phyloP scores from a whole-genome alignment of 192 early-diverging fungal genomes.

The Thoreauomyces humboldtii region DNA sequence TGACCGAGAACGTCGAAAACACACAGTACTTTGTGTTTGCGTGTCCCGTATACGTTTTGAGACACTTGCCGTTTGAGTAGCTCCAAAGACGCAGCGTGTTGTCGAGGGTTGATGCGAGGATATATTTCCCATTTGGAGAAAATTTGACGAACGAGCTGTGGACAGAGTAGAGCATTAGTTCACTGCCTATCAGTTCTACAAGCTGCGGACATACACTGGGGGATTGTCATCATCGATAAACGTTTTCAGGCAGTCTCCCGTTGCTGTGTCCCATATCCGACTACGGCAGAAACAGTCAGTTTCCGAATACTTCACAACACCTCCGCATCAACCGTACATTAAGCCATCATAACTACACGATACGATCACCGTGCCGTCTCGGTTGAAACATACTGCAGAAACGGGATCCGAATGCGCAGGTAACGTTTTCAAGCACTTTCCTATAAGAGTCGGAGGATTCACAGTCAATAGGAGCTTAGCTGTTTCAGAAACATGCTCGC shows the following conservation, averaged over 20 bases:
- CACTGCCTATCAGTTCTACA: neutral
- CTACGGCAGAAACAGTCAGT: no score
- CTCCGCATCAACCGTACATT: constrained; percentile 61
- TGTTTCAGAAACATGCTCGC: neutral
- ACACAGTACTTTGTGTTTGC: constrained; percentile 89
- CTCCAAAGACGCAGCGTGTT: constrained; percentile 93
- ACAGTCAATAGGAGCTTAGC: neutral
- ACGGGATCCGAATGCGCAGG: constrained; percentile 97
- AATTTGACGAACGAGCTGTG: constrained; percentile 90
- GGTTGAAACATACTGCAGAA: constrained; percentile 91
- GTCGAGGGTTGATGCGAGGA: constrained; percentile 91
- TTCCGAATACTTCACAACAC: neutral
- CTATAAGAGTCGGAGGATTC: constrained; percentile 32
- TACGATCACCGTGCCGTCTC: constrained; percentile 95
- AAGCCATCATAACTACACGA: constrained; percentile 93
- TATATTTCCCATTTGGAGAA: constrained; percentile 98
- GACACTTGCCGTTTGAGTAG: constrained; percentile 88
- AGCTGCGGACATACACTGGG: constrained; percentile 68
- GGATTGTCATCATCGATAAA: constrained; percentile 94
- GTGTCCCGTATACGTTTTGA: constrained; percentile 95
- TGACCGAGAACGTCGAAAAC: constrained; percentile 92
- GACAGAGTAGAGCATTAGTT: neutral
- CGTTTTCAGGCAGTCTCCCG: constrained; percentile 98
- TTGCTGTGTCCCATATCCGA: constrained; percentile 97
- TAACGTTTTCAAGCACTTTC: constrained; percentile 86